Conservation (phyloP, 2,329 filamentous ascomycete genomes). For the Pseudogymnoascus sp. region DNA sequence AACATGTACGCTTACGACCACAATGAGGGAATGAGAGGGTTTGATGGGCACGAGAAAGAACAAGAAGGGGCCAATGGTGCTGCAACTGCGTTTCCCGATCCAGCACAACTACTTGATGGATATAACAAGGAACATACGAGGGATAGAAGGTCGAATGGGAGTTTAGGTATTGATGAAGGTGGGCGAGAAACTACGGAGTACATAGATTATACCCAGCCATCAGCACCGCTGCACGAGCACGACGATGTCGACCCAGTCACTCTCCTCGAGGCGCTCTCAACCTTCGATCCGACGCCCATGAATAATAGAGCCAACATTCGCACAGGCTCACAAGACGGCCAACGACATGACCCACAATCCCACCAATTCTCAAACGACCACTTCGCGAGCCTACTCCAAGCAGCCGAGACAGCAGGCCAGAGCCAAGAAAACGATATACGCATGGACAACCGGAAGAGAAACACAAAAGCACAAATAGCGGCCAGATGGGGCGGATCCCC, state of each 20-base stretch:
- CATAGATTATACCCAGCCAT: neutral
- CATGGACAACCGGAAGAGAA: neutral
- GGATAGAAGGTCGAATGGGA: neutral
- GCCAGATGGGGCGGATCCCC: neutral
- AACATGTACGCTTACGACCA: conserved; percentile 12
- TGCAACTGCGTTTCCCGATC: conserved; percentile 8
- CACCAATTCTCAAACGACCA: conserved; percentile 17
- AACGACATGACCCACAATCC: neutral
- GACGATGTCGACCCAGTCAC: conserved; percentile 18
- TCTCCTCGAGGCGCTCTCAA: conserved; percentile 22
- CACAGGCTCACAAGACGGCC: neutral
- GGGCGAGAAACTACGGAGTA: neutral
- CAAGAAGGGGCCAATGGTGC: conserved; percentile 2
- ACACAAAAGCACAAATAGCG: conserved; percentile 8
- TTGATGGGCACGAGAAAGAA: conserved; percentile 8
- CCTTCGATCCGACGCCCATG: conserved; percentile 15
- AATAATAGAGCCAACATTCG: conserved; percentile 7
- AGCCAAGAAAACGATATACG: neutral
- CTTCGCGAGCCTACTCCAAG: conserved; percentile 22
- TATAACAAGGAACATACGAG: neutral
- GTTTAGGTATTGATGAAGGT: neutral
- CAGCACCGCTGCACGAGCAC: neutral
- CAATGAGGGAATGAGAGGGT: conserved; percentile 4
- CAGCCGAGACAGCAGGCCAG: conserved; percentile 20
- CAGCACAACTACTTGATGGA: conserved; percentile 8